Conservation (phyloP, 83 land plant species). For the Diphasiastrum complanatum region DNA sequence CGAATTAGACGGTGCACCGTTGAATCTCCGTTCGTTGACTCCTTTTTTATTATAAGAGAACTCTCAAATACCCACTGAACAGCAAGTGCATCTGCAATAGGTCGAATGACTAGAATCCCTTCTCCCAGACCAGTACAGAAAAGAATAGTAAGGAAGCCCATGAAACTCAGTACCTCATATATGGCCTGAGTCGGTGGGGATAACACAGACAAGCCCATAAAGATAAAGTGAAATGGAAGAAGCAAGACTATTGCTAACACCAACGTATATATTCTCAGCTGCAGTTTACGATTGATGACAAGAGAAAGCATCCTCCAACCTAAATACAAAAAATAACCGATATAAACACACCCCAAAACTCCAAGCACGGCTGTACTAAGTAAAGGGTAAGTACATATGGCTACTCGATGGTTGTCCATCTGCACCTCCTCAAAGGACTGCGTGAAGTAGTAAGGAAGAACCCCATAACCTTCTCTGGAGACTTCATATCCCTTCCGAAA, state of each 20-base stretch:
- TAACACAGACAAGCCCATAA: constrained; percentile 79
- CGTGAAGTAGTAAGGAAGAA: constrained; percentile 35
- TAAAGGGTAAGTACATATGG: constrained; percentile 71
- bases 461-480: constrained; percentile 21
- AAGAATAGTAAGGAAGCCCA: constrained; percentile 59
- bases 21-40: no score
- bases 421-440: constrained; percentile 17
- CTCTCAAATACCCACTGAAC: constrained; percentile 41
- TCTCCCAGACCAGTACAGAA: constrained; percentile 59
- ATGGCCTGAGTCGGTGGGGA: constrained; percentile 36
- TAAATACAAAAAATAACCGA: constrained; percentile 51
- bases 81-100: constrained; percentile 79
- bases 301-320: constrained; percentile 62
- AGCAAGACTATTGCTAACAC: constrained; percentile 52
- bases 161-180: constrained; percentile 55
- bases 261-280: constrained; percentile 56
- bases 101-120: constrained; percentile 68
- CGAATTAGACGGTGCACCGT: no score
- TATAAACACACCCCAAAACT: constrained; percentile 45
- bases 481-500: neutral
- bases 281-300: constrained; percentile 75
- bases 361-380: constrained; percentile 67
- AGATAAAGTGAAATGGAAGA: constrained; percentile 57
- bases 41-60: no score
- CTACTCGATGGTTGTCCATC: constrained; percentile 11